Base-by-base conservation (phyloP, 169 alveolate genomes). In the Plasmodium chabaudi region DNA sequence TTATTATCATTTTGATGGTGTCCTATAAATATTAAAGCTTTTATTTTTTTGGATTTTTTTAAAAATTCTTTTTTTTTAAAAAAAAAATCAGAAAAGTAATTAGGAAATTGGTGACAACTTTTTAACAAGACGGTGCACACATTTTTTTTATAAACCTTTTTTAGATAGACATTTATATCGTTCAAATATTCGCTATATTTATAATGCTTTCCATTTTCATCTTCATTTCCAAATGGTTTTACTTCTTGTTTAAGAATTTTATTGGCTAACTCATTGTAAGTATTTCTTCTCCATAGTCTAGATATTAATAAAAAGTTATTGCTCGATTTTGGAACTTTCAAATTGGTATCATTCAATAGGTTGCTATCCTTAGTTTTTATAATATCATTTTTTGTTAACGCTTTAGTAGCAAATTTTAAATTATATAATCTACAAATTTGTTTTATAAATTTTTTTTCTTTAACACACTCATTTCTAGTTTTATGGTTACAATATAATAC, bases 1-100 rank as follows among this genome's bases (percentile, higher is more conserved):
- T 79, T 79, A 25, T 51, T 79, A 70, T 79, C 89, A 69, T 79
- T 79, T 15, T 69, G 17, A 47, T 64, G 77, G 12, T 79, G 89
- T 21, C 89, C 89, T 53, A 79, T 1, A 34, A 79, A 79, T 17
- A 79, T 71, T 3, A 79, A 27, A 2, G 82, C 49, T 46, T 65
- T 79, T 44, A 79, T 59, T 13, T 19, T 13, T 44, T 34, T 53
- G 4, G 4, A 17, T 17, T 27, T 44, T 27, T 19, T 59, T 2
- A 39, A 2, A 49, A n/a, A 44, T 55, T 21, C 21, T 13, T 13
- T 72, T 39, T 42, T 53, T 34, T 34, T 34, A 34, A 34, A 34
- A 34, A 34, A 34, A 3, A 34, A 34, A 34, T 34, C 7, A 3
- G 42, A 34, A 34, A 34, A 34, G 4, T 34, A 34, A 0, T 34